Evolutionary conservation across 495 filamentous ascomycete species (phyloP).

Genomic region (Aspergillus sclerotiicarbonarius): DNA sequence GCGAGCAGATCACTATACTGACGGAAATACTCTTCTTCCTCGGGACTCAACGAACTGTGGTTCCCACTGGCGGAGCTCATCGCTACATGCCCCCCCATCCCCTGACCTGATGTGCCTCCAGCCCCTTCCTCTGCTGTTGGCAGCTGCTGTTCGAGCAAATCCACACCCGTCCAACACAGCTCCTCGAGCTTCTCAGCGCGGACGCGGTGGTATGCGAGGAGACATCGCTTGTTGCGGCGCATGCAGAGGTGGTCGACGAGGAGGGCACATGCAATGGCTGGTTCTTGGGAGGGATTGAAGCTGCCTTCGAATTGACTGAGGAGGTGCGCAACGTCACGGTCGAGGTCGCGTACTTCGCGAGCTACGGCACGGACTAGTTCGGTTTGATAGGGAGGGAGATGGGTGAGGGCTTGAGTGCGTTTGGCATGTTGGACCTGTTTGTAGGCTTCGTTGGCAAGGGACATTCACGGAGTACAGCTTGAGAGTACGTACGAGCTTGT

Average conservation of each 20-base stretch:
- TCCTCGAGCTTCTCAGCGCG: conserved; percentile 90
- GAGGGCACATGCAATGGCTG: conserved; percentile 79
- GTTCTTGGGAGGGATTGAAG: conserved; percentile 83
- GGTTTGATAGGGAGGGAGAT: conserved; percentile 90
- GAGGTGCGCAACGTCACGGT: conserved; percentile 79
- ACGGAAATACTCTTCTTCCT: conserved; percentile 95
- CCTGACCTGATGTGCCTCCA: conserved; percentile 10
- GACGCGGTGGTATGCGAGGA: conserved; percentile 90
- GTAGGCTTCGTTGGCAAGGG: conserved; percentile 5
- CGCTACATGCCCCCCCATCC: conserved; percentile 7
- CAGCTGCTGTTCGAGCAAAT: conserved; percentile 65
- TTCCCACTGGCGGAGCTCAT: conserved; percentile 41
- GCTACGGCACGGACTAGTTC: conserved; percentile 86
- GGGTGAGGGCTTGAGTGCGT: conserved; percentile 81
- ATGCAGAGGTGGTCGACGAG: conserved; percentile 93
- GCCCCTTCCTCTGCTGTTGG: conserved; percentile 27
- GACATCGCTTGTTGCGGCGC: conserved; percentile 93
- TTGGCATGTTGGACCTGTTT: conserved; percentile 92
- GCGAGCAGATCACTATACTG: conserved; percentile 89
- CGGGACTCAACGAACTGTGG: conserved; percentile 84
- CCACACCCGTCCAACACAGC: conserved; percentile 86
- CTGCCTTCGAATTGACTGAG: conserved; percentile 77
- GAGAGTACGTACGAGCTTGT: conserved; percentile 64
- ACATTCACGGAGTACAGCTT: not conserved
- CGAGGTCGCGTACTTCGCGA: conserved; percentile 90